Evolutionary conservation across 306 rosid species (phyloP), one percentile per base, ranked within the genome.

Genomic region (Quercus robur): DNA sequence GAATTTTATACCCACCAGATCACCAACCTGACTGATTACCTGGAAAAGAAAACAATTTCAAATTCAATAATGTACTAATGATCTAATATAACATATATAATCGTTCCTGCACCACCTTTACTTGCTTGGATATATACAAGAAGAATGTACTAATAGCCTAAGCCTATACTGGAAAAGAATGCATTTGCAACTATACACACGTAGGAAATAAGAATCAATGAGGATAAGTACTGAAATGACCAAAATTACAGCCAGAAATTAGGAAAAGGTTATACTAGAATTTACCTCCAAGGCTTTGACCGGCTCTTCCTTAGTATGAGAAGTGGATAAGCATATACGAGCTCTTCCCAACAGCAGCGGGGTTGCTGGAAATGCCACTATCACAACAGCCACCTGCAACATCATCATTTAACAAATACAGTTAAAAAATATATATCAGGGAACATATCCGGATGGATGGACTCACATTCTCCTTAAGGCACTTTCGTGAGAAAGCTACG

Each of bases 281-380:
- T 25, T 54, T 75, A 91, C 97, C 90, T 91, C 87, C 83, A 91
- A 87, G 78, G 97, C 95, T 77, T 84, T 84, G 56, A 84, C 41
- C 62, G 91, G 91, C 85, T 94, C 98, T 84, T 90, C 95, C 86
- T 59, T 94, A 21, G 95, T 85, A 88, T 91, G 98, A 13, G 97
- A 87, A 20, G 97, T 95, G 20, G 98, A 94, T 81, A 94, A 90
- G 89, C 97, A 94, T 73, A 91, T 91, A 31, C 95, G 94, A 35
- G 95, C 95, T 84, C 98, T 87, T 21, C 95, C 97, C 84, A 91
- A 74, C 46, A 94, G 86, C 57, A 91, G 83, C 6, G 97, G 98
- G 58, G 97, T 94, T 20, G 97, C 98, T 21, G 98, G 98, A 87
- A 94, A 94, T 70, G 97, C 94, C 6, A 89, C 97, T 7, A 90